phyloP scores from a whole-genome alignment of 2,329 filamentous ascomycete genomes.

The Epichloe elymi region DNA sequence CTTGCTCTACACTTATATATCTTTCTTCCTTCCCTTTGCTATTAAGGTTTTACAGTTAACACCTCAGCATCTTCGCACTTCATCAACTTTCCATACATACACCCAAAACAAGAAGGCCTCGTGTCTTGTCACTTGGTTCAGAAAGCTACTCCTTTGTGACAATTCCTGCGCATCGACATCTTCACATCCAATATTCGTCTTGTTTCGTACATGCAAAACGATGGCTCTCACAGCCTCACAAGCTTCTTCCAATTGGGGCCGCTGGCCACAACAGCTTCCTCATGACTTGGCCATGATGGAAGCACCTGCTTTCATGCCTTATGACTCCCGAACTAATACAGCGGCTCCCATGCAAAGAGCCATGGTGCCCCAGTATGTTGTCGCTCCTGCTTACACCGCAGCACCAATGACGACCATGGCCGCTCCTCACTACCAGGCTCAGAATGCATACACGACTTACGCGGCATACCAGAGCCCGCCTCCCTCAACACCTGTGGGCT shows the following conservation, averaged over 20 bases:
- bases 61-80: neutral
- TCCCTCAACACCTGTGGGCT: slow-evolving; percentile 19
- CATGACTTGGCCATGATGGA: slow-evolving; percentile 37
- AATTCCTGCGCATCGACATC: neutral
- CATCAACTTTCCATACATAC: neutral
- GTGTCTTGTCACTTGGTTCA: neutral
- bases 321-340: slow-evolving; percentile 29
- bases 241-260: slow-evolving; percentile 37
- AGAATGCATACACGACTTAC: slow-evolving; percentile 29
- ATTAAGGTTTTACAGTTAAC: neutral
- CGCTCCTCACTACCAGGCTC: slow-evolving; percentile 28
- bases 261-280: slow-evolving; percentile 38
- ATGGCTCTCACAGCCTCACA: slow-evolving; percentile 37
- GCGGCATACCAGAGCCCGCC: slow-evolving; percentile 26
- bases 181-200: neutral
- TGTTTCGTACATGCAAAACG: slow-evolving; percentile 3
- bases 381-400: slow-evolving; percentile 30
- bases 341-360: slow-evolving; percentile 29
- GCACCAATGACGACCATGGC: slow-evolving; percentile 29
- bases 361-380: slow-evolving; percentile 34
- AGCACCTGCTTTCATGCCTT: slow-evolving; percentile 31
- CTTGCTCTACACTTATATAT: slow-evolving; percentile 4
- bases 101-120: neutral
- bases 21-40: neutral
- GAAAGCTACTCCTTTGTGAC: too few species aligned